Conservation (phyloP, 1,284 basidiomycete species). For the Grifola frondosa region DNA sequence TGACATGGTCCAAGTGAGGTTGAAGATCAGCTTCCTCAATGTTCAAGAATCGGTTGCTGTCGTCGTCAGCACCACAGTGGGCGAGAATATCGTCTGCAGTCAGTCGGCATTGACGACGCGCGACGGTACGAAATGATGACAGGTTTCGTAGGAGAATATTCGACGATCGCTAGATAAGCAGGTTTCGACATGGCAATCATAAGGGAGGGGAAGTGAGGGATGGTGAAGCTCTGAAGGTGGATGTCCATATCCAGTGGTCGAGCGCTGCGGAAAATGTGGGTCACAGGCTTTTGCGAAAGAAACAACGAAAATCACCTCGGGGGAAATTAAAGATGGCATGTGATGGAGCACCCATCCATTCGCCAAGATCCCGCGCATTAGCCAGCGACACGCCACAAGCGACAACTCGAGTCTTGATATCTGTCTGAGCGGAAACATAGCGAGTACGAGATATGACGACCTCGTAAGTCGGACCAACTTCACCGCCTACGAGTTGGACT, state of each 20-base stretch:
- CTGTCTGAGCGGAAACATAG: constrained; percentile 95
- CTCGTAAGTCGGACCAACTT: constrained; percentile 95
- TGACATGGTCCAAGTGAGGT: constrained; percentile 86
- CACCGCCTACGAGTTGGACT: constrained; percentile 89
- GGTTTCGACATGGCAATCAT: constrained; percentile 99
- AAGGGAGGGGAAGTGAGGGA: constrained; percentile 96
- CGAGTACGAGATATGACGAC: constrained; percentile 92
- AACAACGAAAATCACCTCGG: constrained; percentile 61
- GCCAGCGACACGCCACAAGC: constrained; percentile 93
- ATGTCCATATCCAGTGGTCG: constrained; percentile 97
- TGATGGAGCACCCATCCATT: constrained; percentile 95
- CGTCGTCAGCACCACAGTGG: constrained; percentile 88
- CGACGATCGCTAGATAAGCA: constrained; percentile 90
- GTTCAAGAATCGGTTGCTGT: constrained; percentile 87
- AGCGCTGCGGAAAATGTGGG: constrained; percentile 50
- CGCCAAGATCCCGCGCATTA: constrained; percentile 95
- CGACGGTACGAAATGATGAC: constrained; percentile 94
- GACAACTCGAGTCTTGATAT: constrained; percentile 88
- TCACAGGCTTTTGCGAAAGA: neutral
- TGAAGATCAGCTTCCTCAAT: constrained; percentile 83
- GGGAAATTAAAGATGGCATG: constrained; percentile 98
- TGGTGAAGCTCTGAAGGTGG: constrained; percentile 92
- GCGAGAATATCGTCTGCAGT: constrained; percentile 91
- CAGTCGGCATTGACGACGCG: constrained; percentile 90
- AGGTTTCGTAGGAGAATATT: constrained; percentile 85